Evolutionary conservation across 2,329 filamentous ascomycete species (phyloP).

Genomic region (Trichoderma afroharzianum): DNA sequence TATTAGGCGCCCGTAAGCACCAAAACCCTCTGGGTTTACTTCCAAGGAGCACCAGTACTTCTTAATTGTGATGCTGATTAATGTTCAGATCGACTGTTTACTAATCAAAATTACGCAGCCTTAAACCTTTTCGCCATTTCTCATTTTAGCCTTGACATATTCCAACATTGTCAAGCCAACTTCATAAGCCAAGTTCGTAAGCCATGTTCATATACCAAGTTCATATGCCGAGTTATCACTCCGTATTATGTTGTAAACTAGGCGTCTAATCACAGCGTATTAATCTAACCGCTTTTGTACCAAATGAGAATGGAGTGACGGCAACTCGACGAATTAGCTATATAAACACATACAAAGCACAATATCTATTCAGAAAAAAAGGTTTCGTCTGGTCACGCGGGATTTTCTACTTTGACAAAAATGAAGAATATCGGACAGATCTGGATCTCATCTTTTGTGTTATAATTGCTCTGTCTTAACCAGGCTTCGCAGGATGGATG

Average conservation of each 20-base stretch:
- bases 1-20: background rate
- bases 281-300: background rate
- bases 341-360: no score
- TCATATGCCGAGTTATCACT: no score
- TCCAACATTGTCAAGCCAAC: background rate
- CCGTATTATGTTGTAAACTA: background rate
- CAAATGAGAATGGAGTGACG: background rate
- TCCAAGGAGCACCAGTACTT: background rate
- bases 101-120: background rate
- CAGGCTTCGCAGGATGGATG: background rate
- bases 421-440: background rate
- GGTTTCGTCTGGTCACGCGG: no score
- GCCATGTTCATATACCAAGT: no score
- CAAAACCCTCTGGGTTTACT: background rate
- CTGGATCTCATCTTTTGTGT: background rate
- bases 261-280: background rate
- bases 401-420: background rate
- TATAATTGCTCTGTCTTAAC: background rate
- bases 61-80: background rate
- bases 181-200: background rate
- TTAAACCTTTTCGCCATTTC: background rate
- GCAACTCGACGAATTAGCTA: background rate
- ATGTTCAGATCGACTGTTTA: background rate
- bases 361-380: no score
- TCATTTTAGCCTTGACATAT: background rate